Base-by-base conservation (phyloP, 139 green algal genomes). In the Dunaliella sp. region DNA sequence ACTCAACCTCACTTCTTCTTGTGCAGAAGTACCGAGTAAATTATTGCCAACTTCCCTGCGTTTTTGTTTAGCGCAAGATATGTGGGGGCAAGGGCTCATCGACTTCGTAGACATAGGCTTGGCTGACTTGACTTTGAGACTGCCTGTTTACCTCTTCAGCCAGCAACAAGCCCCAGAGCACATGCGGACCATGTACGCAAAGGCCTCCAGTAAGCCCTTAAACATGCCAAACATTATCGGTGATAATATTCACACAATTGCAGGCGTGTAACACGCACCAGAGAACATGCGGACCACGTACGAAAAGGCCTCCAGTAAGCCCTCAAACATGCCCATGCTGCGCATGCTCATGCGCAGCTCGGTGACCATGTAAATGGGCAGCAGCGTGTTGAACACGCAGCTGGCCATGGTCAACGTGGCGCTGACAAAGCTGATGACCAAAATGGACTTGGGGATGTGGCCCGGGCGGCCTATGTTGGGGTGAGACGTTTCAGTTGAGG, bases 281-380 rank as follows among this genome's bases (percentile, higher is more conserved):
- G 85, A 89, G 87, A 92, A 91, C 91, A 94, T 94, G 82, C 91
- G 91, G 48, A 94, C 90, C 3, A 93, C 84, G 86, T 94, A 94
- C 33, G 87, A 92, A 30, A 94, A 92, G 21, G 91, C 91, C 89
- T 94, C 91, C 76, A 94, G 72, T 36, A 93, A 65, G 21, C 91
- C 91, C 86, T 94, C 91, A 87, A 94, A 94, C 87, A 93, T 90
- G 81, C 91, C 91, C 88, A 94, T 92, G 57, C 82, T 90, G 1
- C 81, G 48, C 90, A 94, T 93, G 1, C 78, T 90, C 89, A 94
- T 93, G 80, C 93, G 93, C 1, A 94, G 86, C 88, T 94, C 91
- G 1, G 88, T 89, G 30, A 92, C 90, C 88, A 93, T 91, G 85
- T 93, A 93, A 33, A 93, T 90, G 73, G 90, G 90, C 48, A 93